Conservation (phyloP, 2,329 filamentous ascomycete species). For the Stagonosporopsis vannaccii region DNA sequence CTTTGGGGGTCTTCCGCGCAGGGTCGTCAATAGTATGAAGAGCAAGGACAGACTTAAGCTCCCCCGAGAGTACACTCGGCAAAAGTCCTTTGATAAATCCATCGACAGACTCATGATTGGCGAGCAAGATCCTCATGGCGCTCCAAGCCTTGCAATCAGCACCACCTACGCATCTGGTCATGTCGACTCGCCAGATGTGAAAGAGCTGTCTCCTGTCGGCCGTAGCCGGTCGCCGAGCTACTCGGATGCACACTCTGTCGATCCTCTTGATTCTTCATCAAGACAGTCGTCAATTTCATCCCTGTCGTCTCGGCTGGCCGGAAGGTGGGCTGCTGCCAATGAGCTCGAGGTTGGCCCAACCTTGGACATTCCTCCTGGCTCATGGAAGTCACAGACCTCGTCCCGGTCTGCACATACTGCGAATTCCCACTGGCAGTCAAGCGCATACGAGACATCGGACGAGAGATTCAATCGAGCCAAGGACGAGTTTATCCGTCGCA, state of each 20-base stretch:
- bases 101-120: conserved; percentile 68
- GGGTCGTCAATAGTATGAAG: conserved; percentile 55
- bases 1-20: conserved; percentile 55
- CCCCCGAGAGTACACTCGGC: conserved; percentile 58
- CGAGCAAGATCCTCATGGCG: conserved; percentile 68
- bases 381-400: conserved; percentile 14
- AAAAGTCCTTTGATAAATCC: conserved; percentile 71
- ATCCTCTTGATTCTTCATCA: conserved; percentile 38
- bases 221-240: conserved; percentile 54
- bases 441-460: conserved; percentile 37
- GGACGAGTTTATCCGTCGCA: conserved; percentile 49
- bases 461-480: conserved; percentile 48
- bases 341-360: conserved; percentile 35
- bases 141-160: conserved; percentile 69
- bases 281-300: conserved; percentile 52
- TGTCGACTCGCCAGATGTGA: conserved; percentile 59
- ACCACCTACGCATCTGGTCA: conserved; percentile 68
- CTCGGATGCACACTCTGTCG: conserved; percentile 44
- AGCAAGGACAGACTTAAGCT: conserved; percentile 52
- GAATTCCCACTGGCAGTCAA: conserved; percentile 14
- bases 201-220: conserved; percentile 48
- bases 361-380: conserved; percentile 24
- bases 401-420: conserved; percentile 19
- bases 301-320: conserved; percentile 43
- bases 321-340: conserved; percentile 33